Evolutionary conservation across 2,329 filamentous ascomycete genomes (phyloP), one percentile per base, ranked within the genome.

Genomic region (Colletotrichum sp.): DNA sequence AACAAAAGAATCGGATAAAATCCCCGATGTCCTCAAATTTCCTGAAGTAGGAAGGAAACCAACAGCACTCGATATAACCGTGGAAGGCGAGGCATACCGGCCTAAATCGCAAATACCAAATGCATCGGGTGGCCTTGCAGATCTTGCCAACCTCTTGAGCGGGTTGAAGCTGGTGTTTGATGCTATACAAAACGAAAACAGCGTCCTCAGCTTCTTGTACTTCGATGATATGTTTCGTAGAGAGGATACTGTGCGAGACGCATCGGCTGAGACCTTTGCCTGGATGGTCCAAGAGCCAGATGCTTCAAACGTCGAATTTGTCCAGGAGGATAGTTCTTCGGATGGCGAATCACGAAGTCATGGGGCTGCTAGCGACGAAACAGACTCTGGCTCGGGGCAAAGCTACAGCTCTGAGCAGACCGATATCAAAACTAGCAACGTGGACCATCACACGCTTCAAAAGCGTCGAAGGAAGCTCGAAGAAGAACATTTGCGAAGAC

Each of bases 301-400:
- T 3, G 34, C 36, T 38, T 38, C 36, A 18, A 9, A 9, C 3
- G 8, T 18, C 15, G 36, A 1, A 18, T 9, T 18, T 9, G 1
- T 1, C 16, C 16, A 43, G 5, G 16, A 18, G 4, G 16, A 43
- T 18, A 43, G 36, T 2, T 18, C 36, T 2, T 43, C 36, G 36
- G 16, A 5, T 43, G 16, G 16, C 16, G 4, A 18, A 18, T 21
- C 4, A 1, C 18, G 18, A 47, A 21, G n/a, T 21, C 43, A n/a
- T 1, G 1, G n/a, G 43, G 1, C n/a, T 21, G 0, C 1, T 6
- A 47, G 43, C 11, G 11, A 0, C 43, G n/a, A 47, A 0, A 7
- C n/a, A 21, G n/a, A 47, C 6, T 21, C n/a, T 0, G 11, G 43
- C 43, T 47, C 43, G n/a, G 0, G n/a, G 43, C 43, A 21, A 47